phyloP scores from a whole-genome alignment of 306 rosid species.

The Prunus davidiana region DNA sequence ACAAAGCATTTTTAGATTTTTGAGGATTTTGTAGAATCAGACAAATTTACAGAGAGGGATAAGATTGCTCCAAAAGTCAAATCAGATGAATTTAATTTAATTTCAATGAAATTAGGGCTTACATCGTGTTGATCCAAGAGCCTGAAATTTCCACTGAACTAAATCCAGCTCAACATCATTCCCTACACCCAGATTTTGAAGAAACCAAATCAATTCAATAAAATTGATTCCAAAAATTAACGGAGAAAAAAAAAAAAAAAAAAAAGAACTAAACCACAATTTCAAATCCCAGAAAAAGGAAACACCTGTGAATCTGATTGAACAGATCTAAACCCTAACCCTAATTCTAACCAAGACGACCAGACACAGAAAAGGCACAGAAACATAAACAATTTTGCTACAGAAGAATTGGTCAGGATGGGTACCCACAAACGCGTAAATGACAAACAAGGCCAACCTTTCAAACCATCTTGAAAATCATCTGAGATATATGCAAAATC shows the following conservation, averaged over 20 bases:
- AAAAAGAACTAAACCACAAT: not conserved
- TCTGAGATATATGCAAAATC: not conserved
- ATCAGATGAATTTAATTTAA: not conserved
- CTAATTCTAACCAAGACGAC: constrained; percentile 19
- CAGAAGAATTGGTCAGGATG: constrained; percentile 6
- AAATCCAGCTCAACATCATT: constrained; percentile 28
- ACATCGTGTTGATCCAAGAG: constrained; percentile 27
- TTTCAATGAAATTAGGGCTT: constrained; percentile 11
- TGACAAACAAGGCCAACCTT: constrained; percentile 26
- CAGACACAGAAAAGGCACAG: not conserved
- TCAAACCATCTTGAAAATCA: constrained; percentile 7
- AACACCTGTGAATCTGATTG: constrained; percentile 13
- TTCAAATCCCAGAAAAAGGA: constrained; percentile 1
- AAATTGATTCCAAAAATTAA: not conserved
- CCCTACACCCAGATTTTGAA: constrained; percentile 10
- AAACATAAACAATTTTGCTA: constrained; percentile 7
- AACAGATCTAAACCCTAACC: constrained; percentile 39
- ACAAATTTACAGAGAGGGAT: constrained; percentile 18
- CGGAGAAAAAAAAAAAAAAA: not conserved
- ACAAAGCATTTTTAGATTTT: constrained; percentile 20
- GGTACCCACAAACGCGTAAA: constrained; percentile 24
- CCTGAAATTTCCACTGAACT: constrained; percentile 10
- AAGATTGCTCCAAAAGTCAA: not conserved
- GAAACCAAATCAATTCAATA: not conserved
- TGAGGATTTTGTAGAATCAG: constrained; percentile 12